Evolutionary conservation across 495 filamentous ascomycete species (phyloP).

Genomic region (Penicillium roqueforti): DNA sequence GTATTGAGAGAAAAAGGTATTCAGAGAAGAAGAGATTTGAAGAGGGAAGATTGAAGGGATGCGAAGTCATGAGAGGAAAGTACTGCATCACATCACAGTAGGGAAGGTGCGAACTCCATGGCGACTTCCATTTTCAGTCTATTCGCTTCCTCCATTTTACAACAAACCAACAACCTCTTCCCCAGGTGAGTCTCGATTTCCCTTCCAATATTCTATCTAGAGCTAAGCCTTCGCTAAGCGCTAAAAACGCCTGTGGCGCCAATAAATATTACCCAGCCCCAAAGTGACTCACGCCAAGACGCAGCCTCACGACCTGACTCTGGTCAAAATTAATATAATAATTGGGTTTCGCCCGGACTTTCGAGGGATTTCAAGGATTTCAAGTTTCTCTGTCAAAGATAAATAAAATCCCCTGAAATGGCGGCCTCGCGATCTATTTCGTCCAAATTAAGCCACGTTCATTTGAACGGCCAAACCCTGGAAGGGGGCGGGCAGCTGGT

Average conservation of each 20-base stretch:
- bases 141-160: neutral
- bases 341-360: too few species aligned
- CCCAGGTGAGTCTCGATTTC: neutral
- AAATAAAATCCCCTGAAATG: neutral
- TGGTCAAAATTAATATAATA: neutral
- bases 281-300: slow-evolving; percentile 3
- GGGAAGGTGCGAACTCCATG: neutral
- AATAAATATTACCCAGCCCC: too few species aligned
- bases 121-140: neutral
- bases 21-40: neutral
- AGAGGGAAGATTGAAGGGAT: neutral
- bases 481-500: slow-evolving; percentile 86
- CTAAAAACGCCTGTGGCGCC: too few species aligned
- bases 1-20: neutral
- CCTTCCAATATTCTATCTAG: neutral
- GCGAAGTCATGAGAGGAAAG: neutral
- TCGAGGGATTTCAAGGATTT: neutral
- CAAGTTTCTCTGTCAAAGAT: too few species aligned
- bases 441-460: slow-evolving; percentile 19
- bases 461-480: slow-evolving; percentile 65
- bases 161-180: too few species aligned
- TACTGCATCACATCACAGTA: neutral
- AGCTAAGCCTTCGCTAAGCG: neutral
- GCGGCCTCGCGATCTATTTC: neutral
- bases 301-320: neutral